phyloP scores from a whole-genome alignment of 495 filamentous ascomycete species.

The Penicillium parvum region DNA sequence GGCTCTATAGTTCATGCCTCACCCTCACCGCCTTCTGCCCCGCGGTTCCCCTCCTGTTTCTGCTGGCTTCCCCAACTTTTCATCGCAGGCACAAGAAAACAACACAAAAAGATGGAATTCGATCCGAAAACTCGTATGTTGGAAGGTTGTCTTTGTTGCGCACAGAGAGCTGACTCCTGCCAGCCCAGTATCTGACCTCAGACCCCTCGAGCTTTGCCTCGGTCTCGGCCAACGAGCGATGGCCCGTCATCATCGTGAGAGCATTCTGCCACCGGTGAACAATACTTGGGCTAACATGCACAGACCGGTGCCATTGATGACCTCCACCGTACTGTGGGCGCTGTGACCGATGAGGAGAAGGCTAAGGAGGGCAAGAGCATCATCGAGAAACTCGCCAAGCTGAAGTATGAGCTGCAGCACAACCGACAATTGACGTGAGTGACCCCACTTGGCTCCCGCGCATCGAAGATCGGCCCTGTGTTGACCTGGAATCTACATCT shows the following conservation, averaged over 20 bases:
- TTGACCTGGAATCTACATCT: background rate
- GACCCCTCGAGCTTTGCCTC: conserved; percentile 86
- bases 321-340: conserved; percentile 65
- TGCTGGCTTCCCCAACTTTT: conserved; percentile 7
- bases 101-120: conserved; percentile 9
- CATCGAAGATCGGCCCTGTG: background rate
- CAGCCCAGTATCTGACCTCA: conserved; percentile 73
- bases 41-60: conserved; percentile 2
- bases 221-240: conserved; percentile 74
- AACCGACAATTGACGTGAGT: conserved; percentile 75
- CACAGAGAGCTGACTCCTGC: conserved; percentile 11
- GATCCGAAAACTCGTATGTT: conserved; percentile 51
- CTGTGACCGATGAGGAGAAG: conserved; percentile 54
- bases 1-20: background rate
- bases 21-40: conserved; percentile 8
- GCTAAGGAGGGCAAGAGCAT: conserved; percentile 80
- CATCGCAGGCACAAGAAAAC: too few species aligned
- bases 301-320: conserved; percentile 96
- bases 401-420: conserved; percentile 97
- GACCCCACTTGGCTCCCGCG: background rate
- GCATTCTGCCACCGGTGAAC: background rate
- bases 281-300: conserved; percentile 7
- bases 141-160: background rate
- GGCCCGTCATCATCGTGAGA: conserved; percentile 87
- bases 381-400: conserved; percentile 67